phyloP scores from a whole-genome alignment of 2,329 filamentous ascomycete genomes.

The Colletotrichum neosansevieriae region DNA sequence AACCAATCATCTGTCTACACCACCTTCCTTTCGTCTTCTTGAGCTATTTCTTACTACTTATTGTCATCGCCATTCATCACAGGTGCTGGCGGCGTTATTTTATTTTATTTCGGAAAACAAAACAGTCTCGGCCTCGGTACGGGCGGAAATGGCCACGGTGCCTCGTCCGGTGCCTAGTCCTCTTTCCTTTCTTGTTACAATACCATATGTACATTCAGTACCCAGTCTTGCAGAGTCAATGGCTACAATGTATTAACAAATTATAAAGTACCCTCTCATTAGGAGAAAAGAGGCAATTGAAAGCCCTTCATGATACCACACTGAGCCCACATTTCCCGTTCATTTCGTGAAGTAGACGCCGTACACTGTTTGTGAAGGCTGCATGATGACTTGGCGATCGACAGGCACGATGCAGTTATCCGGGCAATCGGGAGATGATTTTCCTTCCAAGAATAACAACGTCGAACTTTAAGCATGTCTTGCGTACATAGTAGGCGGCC shows the following conservation, averaged over 20 bases:
- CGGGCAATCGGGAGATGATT: neutral
- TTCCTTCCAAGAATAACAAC: neutral
- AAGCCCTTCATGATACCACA: constrained; percentile 1
- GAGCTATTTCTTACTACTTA: constrained; percentile 9
- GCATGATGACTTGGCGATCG: too few relatives aligned
- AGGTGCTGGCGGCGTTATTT: constrained; percentile 26
- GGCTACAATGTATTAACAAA: constrained; percentile 20
- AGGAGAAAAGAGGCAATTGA: constrained; percentile 11
- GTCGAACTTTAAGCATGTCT: neutral
- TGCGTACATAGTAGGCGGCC: neutral
- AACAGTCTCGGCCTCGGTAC: neutral
- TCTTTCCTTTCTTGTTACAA: constrained; percentile 25
- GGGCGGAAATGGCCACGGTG: neutral
- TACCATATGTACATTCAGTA: constrained; percentile 14
- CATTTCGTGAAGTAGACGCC: neutral
- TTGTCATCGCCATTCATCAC: constrained; percentile 11
- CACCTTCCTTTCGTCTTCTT: constrained; percentile 26
- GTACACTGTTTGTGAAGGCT: neutral
- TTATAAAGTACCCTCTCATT: neutral
- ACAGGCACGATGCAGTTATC: neutral
- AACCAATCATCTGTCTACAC: neutral
- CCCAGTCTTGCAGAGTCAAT: constrained; percentile 11
- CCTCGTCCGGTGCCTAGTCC: neutral
- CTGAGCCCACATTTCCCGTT: neutral
- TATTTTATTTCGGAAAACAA: neutral